Percentiles rank a stretch among this genome's conserved stretches.
Conservation (phyloP, 129 eudicot genomes). For the Escallonia rubra region DNA sequence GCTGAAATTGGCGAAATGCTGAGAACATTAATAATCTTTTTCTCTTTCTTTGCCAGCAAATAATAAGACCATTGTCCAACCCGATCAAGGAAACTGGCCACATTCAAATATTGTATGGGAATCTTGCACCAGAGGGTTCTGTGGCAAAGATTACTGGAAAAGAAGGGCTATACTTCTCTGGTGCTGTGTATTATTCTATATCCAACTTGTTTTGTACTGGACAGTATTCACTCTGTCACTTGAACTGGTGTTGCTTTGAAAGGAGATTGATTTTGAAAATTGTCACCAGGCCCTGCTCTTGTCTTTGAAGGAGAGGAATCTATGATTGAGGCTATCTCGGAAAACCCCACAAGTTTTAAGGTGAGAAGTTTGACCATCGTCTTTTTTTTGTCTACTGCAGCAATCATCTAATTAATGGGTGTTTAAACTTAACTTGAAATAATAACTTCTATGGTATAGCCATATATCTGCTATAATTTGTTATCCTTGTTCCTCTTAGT, state of each 20-base stretch:
- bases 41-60: conserved; percentile 52
- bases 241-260: background rate
- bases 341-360: conserved; percentile 79
- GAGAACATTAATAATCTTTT: background rate
- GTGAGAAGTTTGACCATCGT: conserved; percentile 15
- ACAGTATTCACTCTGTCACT: background rate
- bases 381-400: conserved; percentile 1
- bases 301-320: conserved; percentile 98
- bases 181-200: conserved; percentile 19
- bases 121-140: conserved; percentile 97
- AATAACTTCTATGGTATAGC: too few species aligned
- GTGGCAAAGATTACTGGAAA: conserved; percentile 99
- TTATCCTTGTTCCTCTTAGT: too few species aligned
- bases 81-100: conserved; percentile 97
- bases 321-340: conserved; percentile 86
- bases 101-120: conserved; percentile 86
- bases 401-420: background rate
- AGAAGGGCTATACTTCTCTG: conserved; percentile 91
- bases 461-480: too few species aligned
- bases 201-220: background rate
- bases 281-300: conserved; percentile 70
- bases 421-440: too few species aligned
- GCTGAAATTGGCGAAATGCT: too few species aligned
- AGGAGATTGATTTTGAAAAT: background rate
- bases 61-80: conserved; percentile 74